phyloP scores from a whole-genome alignment of 2,329 filamentous ascomycete species.

The Fusarium sp. region DNA sequence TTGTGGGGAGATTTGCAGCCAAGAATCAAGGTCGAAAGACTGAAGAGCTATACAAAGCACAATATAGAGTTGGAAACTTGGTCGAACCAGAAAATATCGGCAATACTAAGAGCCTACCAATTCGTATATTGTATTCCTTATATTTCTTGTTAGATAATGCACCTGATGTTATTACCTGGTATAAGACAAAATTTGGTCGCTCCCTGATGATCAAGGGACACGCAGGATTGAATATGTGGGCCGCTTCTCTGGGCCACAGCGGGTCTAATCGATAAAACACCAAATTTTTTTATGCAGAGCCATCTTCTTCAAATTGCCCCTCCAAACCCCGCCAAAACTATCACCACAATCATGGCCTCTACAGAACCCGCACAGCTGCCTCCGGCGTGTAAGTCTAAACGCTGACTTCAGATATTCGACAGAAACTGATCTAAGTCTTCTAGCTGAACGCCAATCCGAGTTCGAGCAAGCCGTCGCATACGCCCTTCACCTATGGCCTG shows the following conservation, averaged over 20 bases:
- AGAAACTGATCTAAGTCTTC: conserved; percentile 10
- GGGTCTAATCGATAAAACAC: conserved; percentile 35
- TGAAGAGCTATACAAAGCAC: neutral
- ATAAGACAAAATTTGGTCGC: neutral
- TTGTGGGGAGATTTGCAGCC: conserved; percentile 32
- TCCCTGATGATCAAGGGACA: neutral
- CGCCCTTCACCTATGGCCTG: conserved; percentile 86
- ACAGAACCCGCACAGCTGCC: conserved; percentile 45
- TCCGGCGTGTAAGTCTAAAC: conserved; percentile 42
- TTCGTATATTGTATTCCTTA: no score
- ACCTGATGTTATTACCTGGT: neutral
- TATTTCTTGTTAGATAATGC: neutral
- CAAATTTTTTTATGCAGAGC: conserved; percentile 43
- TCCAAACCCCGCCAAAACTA: conserved; percentile 45
- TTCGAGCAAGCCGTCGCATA: conserved; percentile 92
- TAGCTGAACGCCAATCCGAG: conserved; percentile 67
- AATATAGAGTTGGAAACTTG: conserved; percentile 10
- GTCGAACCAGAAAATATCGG: neutral
- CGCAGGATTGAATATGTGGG: neutral
- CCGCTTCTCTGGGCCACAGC: neutral
- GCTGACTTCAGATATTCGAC: neutral
- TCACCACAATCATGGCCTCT: conserved; percentile 45
- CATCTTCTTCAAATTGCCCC: conserved; percentile 39
- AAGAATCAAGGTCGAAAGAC: conserved; percentile 7
- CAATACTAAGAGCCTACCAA: neutral